Evolutionary conservation across 164 flowering plant genomes (phyloP).

Genomic region (Macadamia integrifolia): DNA sequence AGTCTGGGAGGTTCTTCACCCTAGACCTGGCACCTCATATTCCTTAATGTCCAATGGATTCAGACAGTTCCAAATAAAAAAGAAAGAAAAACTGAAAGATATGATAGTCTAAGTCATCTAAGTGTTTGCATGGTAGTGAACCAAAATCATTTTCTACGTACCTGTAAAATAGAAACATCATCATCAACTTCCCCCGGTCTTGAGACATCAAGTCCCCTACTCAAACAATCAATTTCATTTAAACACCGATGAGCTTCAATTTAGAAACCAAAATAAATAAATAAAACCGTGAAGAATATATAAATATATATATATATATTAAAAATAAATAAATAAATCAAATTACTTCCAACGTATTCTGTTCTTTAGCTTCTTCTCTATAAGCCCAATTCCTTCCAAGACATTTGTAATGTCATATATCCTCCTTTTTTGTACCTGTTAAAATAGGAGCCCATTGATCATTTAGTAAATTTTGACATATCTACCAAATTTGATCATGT

Average conservation of each 20-base stretch:
- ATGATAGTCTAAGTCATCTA: not conserved
- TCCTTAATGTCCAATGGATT: not conserved
- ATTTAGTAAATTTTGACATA: not conserved
- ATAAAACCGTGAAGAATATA: not conserved
- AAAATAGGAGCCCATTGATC: slow-evolving; percentile 6
- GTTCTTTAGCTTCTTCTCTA: slow-evolving; percentile 93
- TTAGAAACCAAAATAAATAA: not conserved
- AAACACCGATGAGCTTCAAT: slow-evolving; percentile 6
- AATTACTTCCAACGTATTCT: slow-evolving; percentile 92
- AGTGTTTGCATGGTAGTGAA: not conserved
- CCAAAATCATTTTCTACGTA: slow-evolving; percentile 17
- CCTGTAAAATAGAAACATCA: slow-evolving; percentile 58
- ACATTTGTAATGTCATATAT: slow-evolving; percentile 98
- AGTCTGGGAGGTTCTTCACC: too few species aligned
- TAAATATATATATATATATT: not conserved
- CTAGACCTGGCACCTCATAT: too few species aligned
- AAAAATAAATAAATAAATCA: not conserved
- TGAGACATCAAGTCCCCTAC: slow-evolving; percentile 66
- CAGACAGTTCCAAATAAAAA: not conserved
- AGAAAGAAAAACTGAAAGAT: not conserved
- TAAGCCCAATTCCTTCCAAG: slow-evolving; percentile 93
- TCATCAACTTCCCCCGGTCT: slow-evolving; percentile 55
- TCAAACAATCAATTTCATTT: slow-evolving; percentile 15
- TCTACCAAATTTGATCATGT: not conserved
- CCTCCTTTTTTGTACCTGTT: slow-evolving; percentile 91